These are phyloP conservation scores for Pseudonitzschia pungens DNA, from an alignment of 108 stramenopile genomes.

Conservation along the genomic window DNA sequence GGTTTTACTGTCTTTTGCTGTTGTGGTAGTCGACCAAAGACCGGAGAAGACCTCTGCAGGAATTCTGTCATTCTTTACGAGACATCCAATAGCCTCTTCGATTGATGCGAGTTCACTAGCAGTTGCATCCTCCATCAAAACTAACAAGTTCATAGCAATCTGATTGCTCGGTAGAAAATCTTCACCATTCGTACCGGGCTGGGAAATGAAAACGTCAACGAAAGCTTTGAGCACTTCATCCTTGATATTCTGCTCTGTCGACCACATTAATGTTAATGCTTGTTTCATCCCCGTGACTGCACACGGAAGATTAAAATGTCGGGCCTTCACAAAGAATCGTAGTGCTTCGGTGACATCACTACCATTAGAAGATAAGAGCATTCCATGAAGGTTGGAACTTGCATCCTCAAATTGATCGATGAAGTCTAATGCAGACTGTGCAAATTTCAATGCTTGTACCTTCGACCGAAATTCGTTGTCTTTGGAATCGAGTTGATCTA, in stretches of 20 bases:
- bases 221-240: slow-evolving; percentile 90
- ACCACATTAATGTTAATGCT: slow-evolving; percentile 92
- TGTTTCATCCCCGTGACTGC: slow-evolving; percentile 90
- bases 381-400: slow-evolving; percentile 63
- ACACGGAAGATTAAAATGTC: slow-evolving; percentile 91
- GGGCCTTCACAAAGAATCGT: slow-evolving; percentile 87
- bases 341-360: slow-evolving; percentile 92
- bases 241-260: slow-evolving; percentile 75
- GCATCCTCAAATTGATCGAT: slow-evolving; percentile 81
- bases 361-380: slow-evolving; percentile 80
- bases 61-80: slow-evolving; percentile 78
- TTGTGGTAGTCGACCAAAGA: slow-evolving; percentile 74
- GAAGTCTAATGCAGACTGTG: slow-evolving; percentile 78
- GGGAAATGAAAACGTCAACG: slow-evolving; percentile 87
- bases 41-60: slow-evolving; percentile 82
- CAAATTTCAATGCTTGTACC: slow-evolving; percentile 71
- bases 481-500: slow-evolving; percentile 39
- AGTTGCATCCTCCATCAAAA: slow-evolving; percentile 69
- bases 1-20: slow-evolving; percentile 48
- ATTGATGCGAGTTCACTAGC: slow-evolving; percentile 90
- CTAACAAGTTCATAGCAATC: slow-evolving; percentile 87
- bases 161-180: slow-evolving; percentile 68
- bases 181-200: slow-evolving; percentile 78
- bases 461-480: slow-evolving; percentile 62
- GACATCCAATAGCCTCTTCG: slow-evolving; percentile 87